These are phyloP conservation scores for Lactifluus piperatus DNA, from an alignment of 768 basidiomycete species.

Conservation along the genomic window DNA sequence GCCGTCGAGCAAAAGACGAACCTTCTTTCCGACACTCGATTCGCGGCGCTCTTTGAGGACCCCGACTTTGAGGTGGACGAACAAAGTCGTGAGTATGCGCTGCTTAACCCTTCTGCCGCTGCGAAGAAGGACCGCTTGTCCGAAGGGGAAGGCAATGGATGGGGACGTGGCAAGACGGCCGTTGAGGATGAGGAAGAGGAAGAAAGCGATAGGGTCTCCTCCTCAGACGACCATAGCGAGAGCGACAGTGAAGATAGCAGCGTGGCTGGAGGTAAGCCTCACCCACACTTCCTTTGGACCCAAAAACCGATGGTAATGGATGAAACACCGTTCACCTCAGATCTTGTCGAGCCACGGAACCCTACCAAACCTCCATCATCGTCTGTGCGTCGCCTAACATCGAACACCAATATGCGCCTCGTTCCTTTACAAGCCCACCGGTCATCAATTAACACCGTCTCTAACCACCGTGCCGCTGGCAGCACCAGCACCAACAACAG, in stretches of 20 bases:
- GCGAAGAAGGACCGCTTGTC: constrained; percentile 29
- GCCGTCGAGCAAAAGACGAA: constrained; percentile 30
- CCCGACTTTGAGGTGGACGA: constrained; percentile 91
- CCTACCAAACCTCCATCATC: not conserved
- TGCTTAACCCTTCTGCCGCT: constrained; percentile 85
- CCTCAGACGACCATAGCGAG: constrained; percentile 34
- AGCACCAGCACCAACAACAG: constrained; percentile 29
- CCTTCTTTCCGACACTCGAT: constrained; percentile 79
- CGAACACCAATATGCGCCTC: constrained; percentile 48
- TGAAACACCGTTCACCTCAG: not conserved
- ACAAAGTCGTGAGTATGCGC: constrained; percentile 75
- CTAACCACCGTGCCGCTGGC: constrained; percentile 21
- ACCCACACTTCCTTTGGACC: not conserved
- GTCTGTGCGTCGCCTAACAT: constrained; percentile 24
- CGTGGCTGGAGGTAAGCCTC: constrained; percentile 30
- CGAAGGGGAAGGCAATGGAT: constrained; percentile 11
- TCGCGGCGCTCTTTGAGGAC: constrained; percentile 84
- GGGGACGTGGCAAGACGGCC: constrained; percentile 22
- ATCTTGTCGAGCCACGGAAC: not conserved
- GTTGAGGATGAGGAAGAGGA: constrained; percentile 58
- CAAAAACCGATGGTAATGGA: not conserved
- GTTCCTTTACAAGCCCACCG: constrained; percentile 52
- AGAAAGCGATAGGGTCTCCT: constrained; percentile 63
- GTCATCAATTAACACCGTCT: constrained; percentile 18
- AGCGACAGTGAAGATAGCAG: constrained; percentile 37